Evolutionary conservation across 2,329 filamentous ascomycete genomes (phyloP), one percentile per base, ranked within the genome.

Genomic region (Xylariaceae sp.): DNA sequence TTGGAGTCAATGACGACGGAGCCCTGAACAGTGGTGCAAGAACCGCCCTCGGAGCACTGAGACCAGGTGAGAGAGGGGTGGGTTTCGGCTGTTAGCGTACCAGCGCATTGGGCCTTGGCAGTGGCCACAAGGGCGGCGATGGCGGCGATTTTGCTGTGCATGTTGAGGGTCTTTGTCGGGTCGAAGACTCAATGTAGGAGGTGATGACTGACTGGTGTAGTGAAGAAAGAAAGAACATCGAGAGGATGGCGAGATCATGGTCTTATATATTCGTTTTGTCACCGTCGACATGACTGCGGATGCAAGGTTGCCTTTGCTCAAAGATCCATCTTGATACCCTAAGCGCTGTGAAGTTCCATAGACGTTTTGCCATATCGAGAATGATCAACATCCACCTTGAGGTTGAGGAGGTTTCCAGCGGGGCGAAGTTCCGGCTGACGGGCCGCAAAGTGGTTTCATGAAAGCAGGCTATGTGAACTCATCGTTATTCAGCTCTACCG

Each of bases 1-100:
- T 81, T 81, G 60, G 78, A 65, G 62, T 82, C 79, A 64, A 82
- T 67, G 45, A 77, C 75, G 48, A 82, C 73, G 44, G 74, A 75
- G 48, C 76, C 77, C 48, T 68, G 66, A 62, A 76, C 72, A 17
- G 69, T 71, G 5, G 73, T 75, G 69, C 79, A 82, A 57, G 71
- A 71, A 51, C 76, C 76, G 18, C 66, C 72, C 2, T 67, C 66
- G 11, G 76, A 72, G 67, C 79, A 82, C 60, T 73, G 72, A 62
- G 76, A 70, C 73, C 77, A 79, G 56, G 73, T 74, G 67, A 82
- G 66, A 34, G 73, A 62, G 42, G 79, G 79, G 63, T 81, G 80
- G n/a, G 66, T 71, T 63, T 80, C 78, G 4, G 72, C 62, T 15
- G 68, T 70, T 61, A 72, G 64, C n/a, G 73, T 73, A 60, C 76